A percentile compares a stretch with the other conserved stretches of the same genome.
Conservation (phyloP, 805 yeast genomes). For the Scheffersomyces amazonensis region DNA sequence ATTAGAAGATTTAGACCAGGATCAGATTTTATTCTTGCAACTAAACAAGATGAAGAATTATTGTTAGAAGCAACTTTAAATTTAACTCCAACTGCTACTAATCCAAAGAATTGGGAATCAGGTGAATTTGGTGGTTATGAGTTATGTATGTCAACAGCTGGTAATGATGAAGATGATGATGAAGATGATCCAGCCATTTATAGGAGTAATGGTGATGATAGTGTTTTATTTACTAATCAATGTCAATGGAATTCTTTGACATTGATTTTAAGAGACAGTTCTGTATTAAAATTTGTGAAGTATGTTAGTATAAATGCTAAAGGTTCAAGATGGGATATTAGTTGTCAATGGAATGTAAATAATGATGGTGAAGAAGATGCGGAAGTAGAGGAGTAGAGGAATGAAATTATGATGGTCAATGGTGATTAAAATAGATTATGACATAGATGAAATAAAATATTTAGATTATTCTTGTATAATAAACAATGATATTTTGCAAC, state of each 20-base stretch:
- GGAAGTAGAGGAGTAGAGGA: constrained; percentile 17
- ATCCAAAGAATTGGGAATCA: constrained; percentile 71
- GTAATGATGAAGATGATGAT: constrained; percentile 42
- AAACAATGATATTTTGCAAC: no score
- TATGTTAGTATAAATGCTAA: constrained; percentile 85
- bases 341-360: constrained; percentile 74
- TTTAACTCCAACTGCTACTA: constrained; percentile 63
- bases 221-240: constrained; percentile 74
- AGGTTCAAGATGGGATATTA: constrained; percentile 91
- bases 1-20: constrained; percentile 94
- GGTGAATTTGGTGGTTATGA: constrained; percentile 97
- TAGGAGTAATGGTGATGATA: constrained; percentile 54
- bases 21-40: constrained; percentile 87
- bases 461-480: no score
- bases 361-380: constrained; percentile 43
- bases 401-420: no score
- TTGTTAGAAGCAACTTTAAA: constrained; percentile 77
- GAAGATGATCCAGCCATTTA: constrained; percentile 87
- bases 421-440: no score
- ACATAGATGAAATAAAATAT: no score
- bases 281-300: constrained; percentile 87
- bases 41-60: constrained; percentile 46
- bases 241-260: constrained; percentile 82
- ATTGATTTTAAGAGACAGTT: constrained; percentile 77
- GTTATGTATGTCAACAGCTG: constrained; percentile 71